These are phyloP conservation scores for Cinchona pubescens DNA, from an alignment of 257 asterid species.

Conservation along the genomic window DNA sequence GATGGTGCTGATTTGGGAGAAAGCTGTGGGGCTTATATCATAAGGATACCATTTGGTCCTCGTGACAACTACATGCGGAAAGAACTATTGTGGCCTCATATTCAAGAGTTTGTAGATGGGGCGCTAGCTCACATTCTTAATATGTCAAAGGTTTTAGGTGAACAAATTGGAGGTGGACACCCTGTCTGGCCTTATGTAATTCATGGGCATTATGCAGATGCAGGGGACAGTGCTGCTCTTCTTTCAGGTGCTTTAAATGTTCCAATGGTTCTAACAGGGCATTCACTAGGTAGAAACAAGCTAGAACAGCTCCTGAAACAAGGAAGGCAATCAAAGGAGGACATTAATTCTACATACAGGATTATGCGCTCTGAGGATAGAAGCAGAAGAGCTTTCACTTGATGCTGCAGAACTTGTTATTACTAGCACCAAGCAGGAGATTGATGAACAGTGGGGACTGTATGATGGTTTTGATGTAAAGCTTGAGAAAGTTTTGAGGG, in stretches of 20 bases:
- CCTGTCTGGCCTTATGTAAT: slow-evolving; percentile 85
- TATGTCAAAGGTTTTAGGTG: slow-evolving; percentile 75
- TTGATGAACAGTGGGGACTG: slow-evolving; percentile 85
- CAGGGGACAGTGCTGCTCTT: slow-evolving; percentile 85
- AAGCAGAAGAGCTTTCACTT: slow-evolving; percentile 74
- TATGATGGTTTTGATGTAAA: slow-evolving; percentile 83
- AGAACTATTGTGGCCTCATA: slow-evolving; percentile 74
- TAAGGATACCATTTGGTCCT: slow-evolving; percentile 82
- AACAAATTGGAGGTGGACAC: slow-evolving; percentile 63
- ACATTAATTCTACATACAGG: slow-evolving; percentile 71
- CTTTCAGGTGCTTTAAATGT: slow-evolving; percentile 81
- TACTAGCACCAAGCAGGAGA: slow-evolving; percentile 86
- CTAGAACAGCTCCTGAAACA: slow-evolving; percentile 80
- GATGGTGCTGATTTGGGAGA: slow-evolving; percentile 52
- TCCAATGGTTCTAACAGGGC: slow-evolving; percentile 88
- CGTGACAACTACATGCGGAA: slow-evolving; percentile 61
- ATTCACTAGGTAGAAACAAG: slow-evolving; percentile 80
- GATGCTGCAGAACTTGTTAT: slow-evolving; percentile 82
- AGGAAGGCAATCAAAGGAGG: slow-evolving; percentile 77
- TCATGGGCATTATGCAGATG: slow-evolving; percentile 89
- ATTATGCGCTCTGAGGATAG: slow-evolving; percentile 88
- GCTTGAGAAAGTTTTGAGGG: slow-evolving; percentile 76
- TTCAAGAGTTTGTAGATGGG: slow-evolving; percentile 81
- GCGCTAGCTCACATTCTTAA: slow-evolving; percentile 71
- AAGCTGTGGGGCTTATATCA: slow-evolving; percentile 75